Conservation (phyloP, 306 rosid genomes). For the Cucurbita ficifolia region DNA sequence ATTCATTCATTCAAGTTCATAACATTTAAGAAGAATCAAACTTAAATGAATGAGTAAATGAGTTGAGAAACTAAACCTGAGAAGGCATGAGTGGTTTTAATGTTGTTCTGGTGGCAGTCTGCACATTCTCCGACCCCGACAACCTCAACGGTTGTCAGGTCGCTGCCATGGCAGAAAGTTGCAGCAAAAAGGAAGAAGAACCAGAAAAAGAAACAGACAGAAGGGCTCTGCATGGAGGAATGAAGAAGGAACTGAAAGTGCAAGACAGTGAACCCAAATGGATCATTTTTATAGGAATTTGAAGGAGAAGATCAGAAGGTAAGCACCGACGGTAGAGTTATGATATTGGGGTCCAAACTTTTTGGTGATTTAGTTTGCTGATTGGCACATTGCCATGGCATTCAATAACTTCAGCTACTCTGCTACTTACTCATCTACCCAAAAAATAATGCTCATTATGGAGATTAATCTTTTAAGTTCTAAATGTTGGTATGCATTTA, state of each 20-base stretch:
- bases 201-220: constrained; percentile 34
- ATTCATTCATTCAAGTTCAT: background rate
- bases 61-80: constrained; percentile 29
- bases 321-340: background rate
- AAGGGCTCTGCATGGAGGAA: constrained; percentile 30
- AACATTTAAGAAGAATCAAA: background rate
- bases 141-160: constrained; percentile 41
- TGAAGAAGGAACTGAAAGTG: background rate
- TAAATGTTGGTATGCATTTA: background rate
- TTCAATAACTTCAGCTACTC: constrained; percentile 1
- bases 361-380: background rate
- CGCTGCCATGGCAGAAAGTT: constrained; percentile 37
- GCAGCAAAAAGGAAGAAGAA: constrained; percentile 23
- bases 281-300: background rate
- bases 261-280: background rate
- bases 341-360: background rate
- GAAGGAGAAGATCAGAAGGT: background rate
- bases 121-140: constrained; percentile 76
- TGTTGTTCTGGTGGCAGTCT: constrained; percentile 43
- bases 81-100: constrained; percentile 48
- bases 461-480: background rate
- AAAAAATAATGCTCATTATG: background rate
- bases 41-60: background rate
- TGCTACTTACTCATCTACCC: background rate
- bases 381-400: background rate